Conservation (phyloP, 1,139 yeast species). For the Blastobotrys petasosporus region DNA sequence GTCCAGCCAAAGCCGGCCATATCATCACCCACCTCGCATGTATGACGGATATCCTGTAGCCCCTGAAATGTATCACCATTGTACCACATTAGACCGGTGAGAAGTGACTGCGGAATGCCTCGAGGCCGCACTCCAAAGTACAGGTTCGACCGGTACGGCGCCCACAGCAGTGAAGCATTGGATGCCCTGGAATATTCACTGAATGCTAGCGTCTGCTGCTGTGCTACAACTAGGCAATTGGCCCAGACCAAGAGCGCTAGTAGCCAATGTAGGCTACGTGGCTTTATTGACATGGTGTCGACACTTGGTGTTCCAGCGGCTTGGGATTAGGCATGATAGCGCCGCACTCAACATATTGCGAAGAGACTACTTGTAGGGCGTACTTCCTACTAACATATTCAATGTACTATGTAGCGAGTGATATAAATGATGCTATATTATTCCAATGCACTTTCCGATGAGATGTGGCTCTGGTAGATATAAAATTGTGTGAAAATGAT, state of each 20-base stretch:
- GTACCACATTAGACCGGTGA: constrained; percentile 89
- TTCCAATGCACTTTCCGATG: background rate
- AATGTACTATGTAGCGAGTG: no score
- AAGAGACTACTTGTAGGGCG: no score
- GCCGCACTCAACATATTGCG: no score
- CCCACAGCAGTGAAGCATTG: constrained; percentile 64
- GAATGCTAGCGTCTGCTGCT: constrained; percentile 12
- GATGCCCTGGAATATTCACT: constrained; percentile 32
- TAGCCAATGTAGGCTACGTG: no score
- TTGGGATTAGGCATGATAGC: no score
- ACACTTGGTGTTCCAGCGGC: no score
- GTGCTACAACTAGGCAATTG: background rate
- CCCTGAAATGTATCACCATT: constrained; percentile 57
- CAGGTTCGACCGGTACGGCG: constrained; percentile 83
- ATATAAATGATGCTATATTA: no score
- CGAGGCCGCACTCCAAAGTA: constrained; percentile 80
- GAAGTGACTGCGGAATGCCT: constrained; percentile 57
- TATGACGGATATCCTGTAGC: constrained; percentile 62
- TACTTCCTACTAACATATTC: no score
- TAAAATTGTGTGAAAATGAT: constrained; percentile 62
- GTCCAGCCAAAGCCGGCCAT: constrained; percentile 81
- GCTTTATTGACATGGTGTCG: no score
- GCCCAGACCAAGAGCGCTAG: no score
- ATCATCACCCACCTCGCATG: constrained; percentile 69
- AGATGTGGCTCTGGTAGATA: constrained; percentile 35